Base-by-base conservation (phyloP, 257 asterid species). In the Fraxinus pennsylvanica region DNA sequence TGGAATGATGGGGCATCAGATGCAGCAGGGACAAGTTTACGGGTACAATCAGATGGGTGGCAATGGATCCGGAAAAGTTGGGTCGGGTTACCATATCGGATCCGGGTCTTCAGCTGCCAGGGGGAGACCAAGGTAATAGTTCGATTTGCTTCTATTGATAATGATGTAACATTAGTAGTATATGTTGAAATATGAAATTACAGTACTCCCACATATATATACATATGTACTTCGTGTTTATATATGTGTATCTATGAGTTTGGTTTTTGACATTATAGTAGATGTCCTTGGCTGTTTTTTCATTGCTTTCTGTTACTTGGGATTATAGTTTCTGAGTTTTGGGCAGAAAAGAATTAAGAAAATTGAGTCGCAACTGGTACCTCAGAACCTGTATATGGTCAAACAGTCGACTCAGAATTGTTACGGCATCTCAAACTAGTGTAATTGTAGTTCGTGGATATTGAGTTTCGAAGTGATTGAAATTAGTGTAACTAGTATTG, bases 31-130 rank as follows among this genome's bases (percentile, higher is more conserved):
- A 41, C 84, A 80, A 38, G 88, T 76, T 22, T 85, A 85, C 47
- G 88, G 88, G 6, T 82, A 77, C 77, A 80, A 82, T 35, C 84
- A 80, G 77, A 71, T 66, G 71, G 43, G 73, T 72, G 71, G 80
- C 80, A 41, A 81, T 10, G 86, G 90, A 57, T 30, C 82, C 0
- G 83, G 82, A 32, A 79, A 84, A 21, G 27, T 71, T 29, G 89
- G 87, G 81, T 81, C 87, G 82, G 86, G 87, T 76, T 80, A 80
- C 52, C 82, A 76, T 5, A 35, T 77, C 71, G 87, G 84, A 61
- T 74, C 86, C 41, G 84, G 83, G 41, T 82, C 86, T 15, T 76
- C 82, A 9, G 76, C 71, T 14, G 83, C 41, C 39, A 68, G 77
- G 15, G 84, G 87, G 54, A 79, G 85, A 59, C 82, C 77, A 17